Base-by-base conservation (phyloP, 73 alveolate species). In the Paramecium caudatum region DNA sequence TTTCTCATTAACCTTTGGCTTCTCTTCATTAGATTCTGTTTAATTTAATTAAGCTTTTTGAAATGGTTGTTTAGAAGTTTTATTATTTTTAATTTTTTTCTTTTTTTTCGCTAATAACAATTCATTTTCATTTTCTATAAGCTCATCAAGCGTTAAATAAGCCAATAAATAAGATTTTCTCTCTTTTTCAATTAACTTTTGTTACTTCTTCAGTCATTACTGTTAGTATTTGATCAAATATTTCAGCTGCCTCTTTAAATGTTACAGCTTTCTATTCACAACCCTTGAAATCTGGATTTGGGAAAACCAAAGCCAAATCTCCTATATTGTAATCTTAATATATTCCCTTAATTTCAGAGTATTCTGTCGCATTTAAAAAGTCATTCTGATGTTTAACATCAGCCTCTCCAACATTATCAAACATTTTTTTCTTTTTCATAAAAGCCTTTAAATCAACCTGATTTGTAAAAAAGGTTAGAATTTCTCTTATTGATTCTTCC, bases 181-280 rank as follows among this genome's bases (percentile, higher is more conserved):
- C 43, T 74, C 88, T 45, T 43, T 74, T 41, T 74, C 43, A 15
- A 74, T 74, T 41, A 23, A 21, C 21, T 74, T 74, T 74, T 37
- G 88, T 27, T 5, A 74, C 88, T 4, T 39, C 88, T n/a, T 74
- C 88, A 19, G 43, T 39, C 88, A 74, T 74, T 10, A 74, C 88
- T 16, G 88, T 74, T 12, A 74, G 43, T n/a, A 74, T 43, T 27
- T 36, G 33, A 41, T 74, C 88, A 41, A 74, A 37, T 7, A 37
- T 45, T 34, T 23, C 7, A 8, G 43, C 88, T 41, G 88, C 88
- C 43, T 74, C 88, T 17, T 43, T 36, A 74, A 74, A 74, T 74
- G 62, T 45, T 27, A 74, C 69, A 15, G 88, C 88, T 30, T 45
- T 74, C 19, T 74, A n/a, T 3, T 45, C 16, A 27, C 16, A 19